Evolutionary conservation across 2,329 filamentous ascomycete species (phyloP).

Genomic region (Aspergillus sp.): DNA sequence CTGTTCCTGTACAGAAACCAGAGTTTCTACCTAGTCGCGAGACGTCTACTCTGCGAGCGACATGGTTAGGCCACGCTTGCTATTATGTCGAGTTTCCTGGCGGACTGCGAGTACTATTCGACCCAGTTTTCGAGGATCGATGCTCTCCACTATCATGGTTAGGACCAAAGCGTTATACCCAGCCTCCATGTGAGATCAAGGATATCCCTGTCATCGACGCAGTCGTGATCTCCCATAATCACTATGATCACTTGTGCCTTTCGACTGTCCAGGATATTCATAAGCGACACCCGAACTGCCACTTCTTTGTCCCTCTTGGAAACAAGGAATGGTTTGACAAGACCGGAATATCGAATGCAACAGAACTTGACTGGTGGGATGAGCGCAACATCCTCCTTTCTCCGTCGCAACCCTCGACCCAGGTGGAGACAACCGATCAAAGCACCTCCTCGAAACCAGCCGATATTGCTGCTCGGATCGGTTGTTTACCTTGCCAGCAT

Average conservation of each 20-base stretch:
- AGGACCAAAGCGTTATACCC: constrained; percentile 75
- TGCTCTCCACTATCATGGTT: constrained; percentile 74
- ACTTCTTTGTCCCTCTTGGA: constrained; percentile 85
- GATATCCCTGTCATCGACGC: constrained; percentile 66
- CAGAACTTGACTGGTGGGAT: constrained; percentile 96
- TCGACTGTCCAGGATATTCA: constrained; percentile 70
- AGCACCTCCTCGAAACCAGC: constrained; percentile 21
- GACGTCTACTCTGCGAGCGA: constrained; percentile 68
- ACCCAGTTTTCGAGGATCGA: constrained; percentile 86
- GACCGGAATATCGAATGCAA: constrained; percentile 71
- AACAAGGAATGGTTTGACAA: constrained; percentile 78
- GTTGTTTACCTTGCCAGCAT: constrained; percentile 83
- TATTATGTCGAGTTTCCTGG: constrained; percentile 88
- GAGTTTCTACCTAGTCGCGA: constrained; percentile 63
- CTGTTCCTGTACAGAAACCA: constrained; percentile 66
- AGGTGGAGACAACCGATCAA: constrained; percentile 29
- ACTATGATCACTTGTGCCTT: constrained; percentile 89
- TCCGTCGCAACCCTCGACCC: constrained; percentile 25
- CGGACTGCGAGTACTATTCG: constrained; percentile 85
- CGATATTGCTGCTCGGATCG: constrained; percentile 69
- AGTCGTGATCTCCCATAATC: constrained; percentile 79
- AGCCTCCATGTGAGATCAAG: constrained; percentile 70
- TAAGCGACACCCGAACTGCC: constrained; percentile 70
- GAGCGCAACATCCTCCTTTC: constrained; percentile 70
- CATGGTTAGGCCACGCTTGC: constrained; percentile 94